Conservation (phyloP, 306 rosid species). For the Ochetophila trinervis region DNA sequence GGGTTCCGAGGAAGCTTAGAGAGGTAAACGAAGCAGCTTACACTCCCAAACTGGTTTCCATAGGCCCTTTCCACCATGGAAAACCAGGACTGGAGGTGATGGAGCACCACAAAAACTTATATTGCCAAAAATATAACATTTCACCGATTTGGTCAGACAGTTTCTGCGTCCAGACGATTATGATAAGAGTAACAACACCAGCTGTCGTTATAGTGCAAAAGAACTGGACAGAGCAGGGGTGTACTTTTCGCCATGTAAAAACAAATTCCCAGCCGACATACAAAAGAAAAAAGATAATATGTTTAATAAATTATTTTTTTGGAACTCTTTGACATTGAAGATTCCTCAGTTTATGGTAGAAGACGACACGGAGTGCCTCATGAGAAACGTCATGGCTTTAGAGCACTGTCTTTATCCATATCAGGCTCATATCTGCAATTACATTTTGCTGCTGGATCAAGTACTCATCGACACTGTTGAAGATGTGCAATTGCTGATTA, state of each 20-base stretch:
- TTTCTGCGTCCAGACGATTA: slow-evolving; percentile 21
- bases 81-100: slow-evolving; percentile 15
- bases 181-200: rapidly evolving
- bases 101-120: neutral
- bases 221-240: slow-evolving; percentile 44
- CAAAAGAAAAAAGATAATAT: neutral
- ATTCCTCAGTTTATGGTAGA: slow-evolving; percentile 31
- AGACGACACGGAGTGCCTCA: slow-evolving; percentile 39
- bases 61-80: slow-evolving; percentile 40
- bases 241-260: neutral
- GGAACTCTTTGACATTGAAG: slow-evolving; percentile 25
- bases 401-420: slow-evolving; percentile 43
- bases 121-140: slow-evolving; percentile 11
- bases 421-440: slow-evolving; percentile 39
- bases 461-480: slow-evolving; percentile 41
- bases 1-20: slow-evolving; percentile 40
- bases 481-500: slow-evolving; percentile 52
- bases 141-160: slow-evolving; percentile 47
- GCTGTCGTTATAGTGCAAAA: slow-evolving; percentile 20
- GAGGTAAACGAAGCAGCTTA: slow-evolving; percentile 31
- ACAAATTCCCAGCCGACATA: too few species aligned
- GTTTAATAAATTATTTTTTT: too few species aligned
- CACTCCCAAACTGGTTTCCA: slow-evolving; percentile 50
- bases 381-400: slow-evolving; percentile 46
- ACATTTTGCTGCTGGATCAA: slow-evolving; percentile 37